Percentiles rank a stretch among this genome's conserved stretches.
These are phyloP conservation scores for Aspergillus sp. DNA, from an alignment of 2,329 filamentous ascomycete species.

Conservation along the genomic window DNA sequence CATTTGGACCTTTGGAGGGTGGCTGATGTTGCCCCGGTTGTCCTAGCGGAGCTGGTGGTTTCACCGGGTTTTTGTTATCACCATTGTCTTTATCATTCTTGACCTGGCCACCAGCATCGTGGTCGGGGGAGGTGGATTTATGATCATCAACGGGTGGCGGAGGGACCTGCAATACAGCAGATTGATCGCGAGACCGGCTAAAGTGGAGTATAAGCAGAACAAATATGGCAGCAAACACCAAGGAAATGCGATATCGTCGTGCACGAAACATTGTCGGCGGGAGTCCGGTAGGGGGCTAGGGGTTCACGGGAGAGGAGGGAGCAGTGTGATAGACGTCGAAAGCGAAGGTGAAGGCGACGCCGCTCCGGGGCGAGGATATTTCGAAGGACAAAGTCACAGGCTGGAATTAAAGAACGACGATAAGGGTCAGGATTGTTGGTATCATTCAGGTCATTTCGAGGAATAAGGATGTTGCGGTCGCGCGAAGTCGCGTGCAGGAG, in stretches of 20 bases:
- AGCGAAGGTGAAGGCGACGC: conserved; percentile 1
- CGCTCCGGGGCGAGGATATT: not conserved
- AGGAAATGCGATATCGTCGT: conserved; percentile 49
- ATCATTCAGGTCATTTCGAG: conserved; percentile 3
- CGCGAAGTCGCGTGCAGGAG: conserved; percentile 5
- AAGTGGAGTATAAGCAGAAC: conserved; percentile 54
- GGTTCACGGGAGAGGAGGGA: not conserved
- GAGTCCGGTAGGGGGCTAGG: not conserved
- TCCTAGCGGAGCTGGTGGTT: not conserved
- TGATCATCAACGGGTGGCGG: conserved; percentile 15
- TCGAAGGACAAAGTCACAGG: not conserved
- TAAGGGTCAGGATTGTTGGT: not conserved
- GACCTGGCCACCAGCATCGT: not conserved
- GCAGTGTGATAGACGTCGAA: not conserved
- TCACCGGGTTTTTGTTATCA: not conserved
- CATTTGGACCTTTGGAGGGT: not conserved
- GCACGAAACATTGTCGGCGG: conserved; percentile 44
- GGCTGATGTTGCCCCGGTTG: conserved; percentile 4
- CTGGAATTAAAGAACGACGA: not conserved
- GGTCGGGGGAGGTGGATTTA: conserved; percentile 5
- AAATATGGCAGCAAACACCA: conserved; percentile 46
- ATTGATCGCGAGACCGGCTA: conserved; percentile 42
- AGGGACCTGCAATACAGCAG: conserved; percentile 4
- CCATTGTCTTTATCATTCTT: not conserved
- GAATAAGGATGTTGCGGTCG: not conserved